phyloP scores from a whole-genome alignment of 2,329 filamentous ascomycete genomes.

The Drechslerella coelobrocha region DNA sequence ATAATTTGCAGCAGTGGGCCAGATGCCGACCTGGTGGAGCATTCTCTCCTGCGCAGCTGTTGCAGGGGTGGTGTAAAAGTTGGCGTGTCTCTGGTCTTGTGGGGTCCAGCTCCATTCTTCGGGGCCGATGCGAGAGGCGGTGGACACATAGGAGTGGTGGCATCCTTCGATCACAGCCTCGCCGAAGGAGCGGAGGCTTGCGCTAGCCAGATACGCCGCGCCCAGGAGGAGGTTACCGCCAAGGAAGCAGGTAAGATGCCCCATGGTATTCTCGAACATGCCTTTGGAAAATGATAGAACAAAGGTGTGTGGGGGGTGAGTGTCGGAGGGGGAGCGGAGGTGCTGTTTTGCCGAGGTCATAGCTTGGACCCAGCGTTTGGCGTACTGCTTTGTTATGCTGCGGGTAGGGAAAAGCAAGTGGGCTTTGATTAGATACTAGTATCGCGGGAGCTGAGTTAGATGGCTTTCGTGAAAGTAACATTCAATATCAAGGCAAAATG shows the following conservation, averaged over 20 bases:
- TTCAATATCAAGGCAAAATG: background rate
- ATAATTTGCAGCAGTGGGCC: conserved; percentile 68
- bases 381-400: conserved; percentile 68
- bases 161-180: conserved; percentile 75
- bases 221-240: conserved; percentile 86
- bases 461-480: background rate
- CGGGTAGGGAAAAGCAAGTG: conserved; percentile 73
- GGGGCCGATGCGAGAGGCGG: conserved; percentile 76
- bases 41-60: conserved; percentile 23
- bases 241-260: conserved; percentile 75
- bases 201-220: conserved; percentile 68
- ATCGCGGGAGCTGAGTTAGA: background rate
- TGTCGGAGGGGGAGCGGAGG: conserved; percentile 60
- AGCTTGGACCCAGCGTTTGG: conserved; percentile 76
- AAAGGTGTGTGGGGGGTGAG: conserved; percentile 27
- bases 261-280: conserved; percentile 51
- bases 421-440: conserved; percentile 83
- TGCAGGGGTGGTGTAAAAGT: conserved; percentile 10
- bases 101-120: conserved; percentile 73
- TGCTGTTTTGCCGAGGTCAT: conserved; percentile 77
- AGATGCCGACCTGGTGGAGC: conserved; percentile 69
- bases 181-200: conserved; percentile 71
- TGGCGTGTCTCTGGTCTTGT: conserved; percentile 52
- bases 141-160: conserved; percentile 73
- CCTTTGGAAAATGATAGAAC: conserved; percentile 35